These are phyloP conservation scores for Sisymbrium altissimum DNA, from an alignment of 345 rosid species.

Conservation along the genomic window DNA sequence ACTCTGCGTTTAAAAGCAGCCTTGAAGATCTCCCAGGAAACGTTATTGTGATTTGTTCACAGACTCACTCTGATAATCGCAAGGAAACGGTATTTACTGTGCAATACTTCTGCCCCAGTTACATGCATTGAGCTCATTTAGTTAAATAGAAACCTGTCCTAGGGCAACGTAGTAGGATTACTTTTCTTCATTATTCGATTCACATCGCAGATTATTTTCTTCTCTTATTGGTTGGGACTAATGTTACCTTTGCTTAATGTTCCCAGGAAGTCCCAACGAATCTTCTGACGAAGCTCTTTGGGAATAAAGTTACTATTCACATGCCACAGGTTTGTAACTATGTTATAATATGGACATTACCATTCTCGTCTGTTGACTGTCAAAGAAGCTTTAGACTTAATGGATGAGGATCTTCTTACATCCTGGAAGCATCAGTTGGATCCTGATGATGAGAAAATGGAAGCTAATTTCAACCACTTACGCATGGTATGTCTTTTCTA, in stretches of 20 bases:
- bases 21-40: conserved; percentile 76
- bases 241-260: conserved; percentile 2
- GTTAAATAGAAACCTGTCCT: background rate
- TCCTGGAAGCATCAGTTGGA: conserved; percentile 83
- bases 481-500: conserved; percentile 50
- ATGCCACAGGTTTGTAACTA: conserved; percentile 74
- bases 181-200: conserved; percentile 34
- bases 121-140: background rate
- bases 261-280: conserved; percentile 83
- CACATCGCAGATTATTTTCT: conserved; percentile 34
- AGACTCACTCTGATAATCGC: conserved; percentile 62
- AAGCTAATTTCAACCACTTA: conserved; percentile 65
- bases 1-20: conserved; percentile 56
- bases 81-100: conserved; percentile 72
- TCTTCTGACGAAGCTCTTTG: conserved; percentile 72
- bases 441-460: conserved; percentile 74
- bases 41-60: conserved; percentile 74
- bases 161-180: background rate
- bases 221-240: conserved; percentile 1
- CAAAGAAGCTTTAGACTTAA: background rate
- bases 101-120: background rate
- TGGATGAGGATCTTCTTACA: conserved; percentile 54
- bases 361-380: conserved; percentile 12
- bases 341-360: background rate
- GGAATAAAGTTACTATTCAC: conserved; percentile 81